These are phyloP conservation scores for Lyophyllum semitale DNA, from an alignment of 768 basidiomycete species.

Conservation along the genomic window DNA sequence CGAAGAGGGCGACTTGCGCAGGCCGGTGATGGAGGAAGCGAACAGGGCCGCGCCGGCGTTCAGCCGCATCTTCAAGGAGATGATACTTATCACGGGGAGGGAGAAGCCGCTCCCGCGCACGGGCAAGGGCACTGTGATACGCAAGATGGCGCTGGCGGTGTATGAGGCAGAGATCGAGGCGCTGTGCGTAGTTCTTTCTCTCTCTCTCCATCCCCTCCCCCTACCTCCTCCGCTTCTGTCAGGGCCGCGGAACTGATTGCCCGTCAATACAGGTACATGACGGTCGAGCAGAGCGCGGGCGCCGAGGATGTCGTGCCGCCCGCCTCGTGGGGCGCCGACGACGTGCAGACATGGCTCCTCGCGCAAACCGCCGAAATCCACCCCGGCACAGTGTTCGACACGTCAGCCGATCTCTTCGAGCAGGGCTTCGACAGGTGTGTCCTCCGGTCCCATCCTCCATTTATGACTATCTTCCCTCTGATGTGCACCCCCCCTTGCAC, in stretches of 20 bases:
- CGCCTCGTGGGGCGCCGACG: conserved; percentile 37
- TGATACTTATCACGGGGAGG: conserved; percentile 12
- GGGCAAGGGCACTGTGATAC: not conserved
- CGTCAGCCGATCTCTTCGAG: conserved; percentile 36
- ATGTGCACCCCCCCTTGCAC: not conserved
- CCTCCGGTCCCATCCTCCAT: no score
- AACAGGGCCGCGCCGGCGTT: conserved; percentile 42
- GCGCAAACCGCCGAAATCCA: conserved; percentile 26
- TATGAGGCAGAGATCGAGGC: conserved; percentile 45
- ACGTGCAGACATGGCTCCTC: conserved; percentile 33
- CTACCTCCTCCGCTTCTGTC: no score
- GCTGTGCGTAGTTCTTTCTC: no score
- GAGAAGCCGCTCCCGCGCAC: no score
- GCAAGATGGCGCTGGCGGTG: conserved; percentile 46
- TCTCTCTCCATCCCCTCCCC: no score
- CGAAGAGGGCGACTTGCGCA: no score
- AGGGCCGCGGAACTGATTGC: no score
- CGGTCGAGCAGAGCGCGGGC: no score
- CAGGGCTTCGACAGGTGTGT: conserved; percentile 41
- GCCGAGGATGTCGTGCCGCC: no score
- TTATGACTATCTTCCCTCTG: not conserved
- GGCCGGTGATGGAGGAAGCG: conserved; percentile 40
- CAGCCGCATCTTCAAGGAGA: conserved; percentile 48
- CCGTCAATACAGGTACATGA: no score
- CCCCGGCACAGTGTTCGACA: conserved; percentile 29